These are phyloP conservation scores for Crassisporium funariophilum DNA, from an alignment of 768 basidiomycete genomes.

Conservation along the genomic window DNA sequence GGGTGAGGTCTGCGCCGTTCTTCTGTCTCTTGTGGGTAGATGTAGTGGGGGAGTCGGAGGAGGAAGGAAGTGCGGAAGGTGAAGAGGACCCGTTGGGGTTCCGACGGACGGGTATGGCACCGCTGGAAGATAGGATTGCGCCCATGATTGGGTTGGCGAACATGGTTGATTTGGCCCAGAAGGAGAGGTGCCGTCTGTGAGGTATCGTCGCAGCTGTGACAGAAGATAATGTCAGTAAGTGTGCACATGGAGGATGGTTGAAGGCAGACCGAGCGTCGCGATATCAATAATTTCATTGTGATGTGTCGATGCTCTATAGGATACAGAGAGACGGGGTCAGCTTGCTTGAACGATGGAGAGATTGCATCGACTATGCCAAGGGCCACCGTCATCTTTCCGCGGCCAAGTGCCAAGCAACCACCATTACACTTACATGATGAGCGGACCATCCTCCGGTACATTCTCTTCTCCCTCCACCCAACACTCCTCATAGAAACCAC, in stretches of 20 bases:
- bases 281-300: conserved; percentile 73
- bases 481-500: conserved; percentile 63
- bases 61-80: conserved; percentile 3
- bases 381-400: too few species aligned
- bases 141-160: conserved; percentile 60
- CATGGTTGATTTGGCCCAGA: conserved; percentile 73
- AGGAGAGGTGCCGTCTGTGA: conserved; percentile 56
- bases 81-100: conserved; percentile 47
- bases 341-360: background rate
- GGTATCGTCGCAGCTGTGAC: conserved; percentile 56
- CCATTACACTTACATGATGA: conserved; percentile 59
- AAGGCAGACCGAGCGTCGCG: conserved; percentile 40
- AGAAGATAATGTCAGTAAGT: conserved; percentile 2
- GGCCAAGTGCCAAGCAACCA: too few species aligned
- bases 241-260: background rate
- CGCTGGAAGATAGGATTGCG: conserved; percentile 57
- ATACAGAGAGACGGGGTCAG: background rate
- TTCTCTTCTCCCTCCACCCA: conserved; percentile 59
- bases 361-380: background rate
- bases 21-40: too few species aligned
- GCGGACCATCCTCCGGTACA: conserved; percentile 54
- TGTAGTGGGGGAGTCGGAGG: conserved; percentile 5
- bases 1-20: conserved; percentile 10
- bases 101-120: conserved; percentile 72
- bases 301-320: conserved; percentile 55